Evolutionary conservation across 1,284 basidiomycete species (phyloP).

Genomic region (Trichosporon sp.): DNA sequence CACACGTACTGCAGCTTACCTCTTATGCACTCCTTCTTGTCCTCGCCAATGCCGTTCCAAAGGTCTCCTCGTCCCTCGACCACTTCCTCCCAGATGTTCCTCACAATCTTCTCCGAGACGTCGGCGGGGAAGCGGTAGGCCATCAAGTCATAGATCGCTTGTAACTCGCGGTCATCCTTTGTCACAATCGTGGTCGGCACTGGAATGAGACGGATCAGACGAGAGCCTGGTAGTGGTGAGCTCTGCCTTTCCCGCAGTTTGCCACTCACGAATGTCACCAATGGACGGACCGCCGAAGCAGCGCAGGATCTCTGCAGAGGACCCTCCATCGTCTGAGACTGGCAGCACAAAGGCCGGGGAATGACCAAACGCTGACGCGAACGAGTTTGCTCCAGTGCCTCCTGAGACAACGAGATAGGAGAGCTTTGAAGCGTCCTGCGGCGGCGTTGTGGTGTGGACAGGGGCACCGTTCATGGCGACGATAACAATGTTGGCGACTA

Average conservation of each 20-base stretch:
- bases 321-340: constrained; percentile 62
- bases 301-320: constrained; percentile 57
- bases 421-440: constrained; percentile 15
- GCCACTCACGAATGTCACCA: constrained; percentile 58
- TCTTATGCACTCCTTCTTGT: constrained; percentile 74
- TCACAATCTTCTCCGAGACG: constrained; percentile 71
- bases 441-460: neutral
- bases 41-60: constrained; percentile 86
- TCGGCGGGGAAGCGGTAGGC: constrained; percentile 75
- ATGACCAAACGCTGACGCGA: constrained; percentile 59
- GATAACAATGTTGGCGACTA: neutral
- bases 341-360: constrained; percentile 58
- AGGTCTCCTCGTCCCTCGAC: constrained; percentile 83
- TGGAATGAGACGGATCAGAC: constrained; percentile 61
- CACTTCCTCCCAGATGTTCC: constrained; percentile 87
- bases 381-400: constrained; percentile 61
- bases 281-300: constrained; percentile 59
- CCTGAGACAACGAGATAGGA: constrained; percentile 59
- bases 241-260: neutral
- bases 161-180: constrained; percentile 46
- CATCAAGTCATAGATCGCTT: constrained; percentile 73
- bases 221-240: constrained; percentile 49
- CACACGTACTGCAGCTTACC: constrained; percentile 37
- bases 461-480: neutral
- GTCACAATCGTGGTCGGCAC: constrained; percentile 36